Conservation (phyloP, 148 eudicot genomes). For the Polygonum aviculare region DNA sequence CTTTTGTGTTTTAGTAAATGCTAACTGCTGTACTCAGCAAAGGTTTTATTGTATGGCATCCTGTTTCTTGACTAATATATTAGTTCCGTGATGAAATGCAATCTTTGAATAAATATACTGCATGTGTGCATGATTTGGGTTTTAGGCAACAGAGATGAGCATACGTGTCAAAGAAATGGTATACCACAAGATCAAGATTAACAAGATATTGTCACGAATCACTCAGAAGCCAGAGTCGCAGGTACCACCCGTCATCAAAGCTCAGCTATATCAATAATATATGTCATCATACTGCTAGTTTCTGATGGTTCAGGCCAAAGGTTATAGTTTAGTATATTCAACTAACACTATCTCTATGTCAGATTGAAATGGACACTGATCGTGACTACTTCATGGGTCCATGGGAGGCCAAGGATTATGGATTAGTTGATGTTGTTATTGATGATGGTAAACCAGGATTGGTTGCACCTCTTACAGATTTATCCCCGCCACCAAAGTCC, state of each 20-base stretch:
- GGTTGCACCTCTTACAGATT: conserved; percentile 69
- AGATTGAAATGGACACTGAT: conserved; percentile 74
- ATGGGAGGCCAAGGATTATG: conserved; percentile 94
- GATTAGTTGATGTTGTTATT: conserved; percentile 72
- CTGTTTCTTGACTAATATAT: neutral
- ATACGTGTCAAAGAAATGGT: conserved; percentile 68
- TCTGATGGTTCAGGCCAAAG: neutral
- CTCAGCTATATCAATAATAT: neutral
- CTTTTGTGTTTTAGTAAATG: neutral
- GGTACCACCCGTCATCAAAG: conserved; percentile 28
- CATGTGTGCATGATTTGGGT: conserved; percentile 11
- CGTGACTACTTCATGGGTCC: conserved; percentile 74
- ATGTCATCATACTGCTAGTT: neutral
- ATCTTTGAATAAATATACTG: neutral
- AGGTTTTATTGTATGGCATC: neutral
- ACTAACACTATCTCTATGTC: neutral
- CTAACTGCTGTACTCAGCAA: neutral
- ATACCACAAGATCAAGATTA: conserved; percentile 66
- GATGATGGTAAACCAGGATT: conserved; percentile 97
- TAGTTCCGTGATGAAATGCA: neutral
- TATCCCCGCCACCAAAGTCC: conserved; percentile 63
- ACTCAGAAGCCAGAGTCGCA: conserved; percentile 79
- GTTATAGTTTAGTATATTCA: neutral
- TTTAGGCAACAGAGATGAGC: conserved; percentile 62
- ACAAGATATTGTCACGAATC: conserved; percentile 74